A percentile compares a stretch with the other conserved stretches of the same genome.
Conservation (phyloP, 345 rosid species). For the Diplotaxis tenuifolia region DNA sequence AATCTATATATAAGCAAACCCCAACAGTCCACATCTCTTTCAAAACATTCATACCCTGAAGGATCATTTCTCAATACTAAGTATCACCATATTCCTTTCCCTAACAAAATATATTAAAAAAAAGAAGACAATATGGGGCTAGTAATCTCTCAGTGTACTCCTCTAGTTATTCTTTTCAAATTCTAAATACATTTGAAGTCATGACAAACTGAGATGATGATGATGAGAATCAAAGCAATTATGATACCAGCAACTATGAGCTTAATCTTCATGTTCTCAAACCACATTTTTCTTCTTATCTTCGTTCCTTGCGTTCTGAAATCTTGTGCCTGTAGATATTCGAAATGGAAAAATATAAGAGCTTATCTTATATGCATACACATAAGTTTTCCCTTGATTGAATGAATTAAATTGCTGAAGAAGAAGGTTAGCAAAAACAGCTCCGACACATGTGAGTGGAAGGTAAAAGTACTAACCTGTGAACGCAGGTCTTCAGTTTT, state of each 20-base stretch:
- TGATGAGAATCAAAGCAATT: neutral
- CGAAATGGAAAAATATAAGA: neutral
- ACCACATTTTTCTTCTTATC: neutral
- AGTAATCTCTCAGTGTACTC: neutral
- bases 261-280: neutral
- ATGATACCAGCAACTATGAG: neutral
- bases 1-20: slow-evolving; percentile 3
- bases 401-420: neutral
- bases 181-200: neutral
- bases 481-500: too few relatives aligned
- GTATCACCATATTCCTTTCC: too few relatives aligned
- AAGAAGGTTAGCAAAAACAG: neutral
- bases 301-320: neutral
- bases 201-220: neutral
- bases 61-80: neutral
- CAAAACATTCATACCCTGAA: slow-evolving; percentile 17
- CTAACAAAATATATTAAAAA: neutral
- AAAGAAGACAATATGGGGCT: neutral
- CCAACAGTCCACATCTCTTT: neutral
- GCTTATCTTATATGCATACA: neutral
- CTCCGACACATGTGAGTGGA: neutral
- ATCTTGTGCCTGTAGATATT: neutral
- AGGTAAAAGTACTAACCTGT: neutral
- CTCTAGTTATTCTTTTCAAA: neutral
- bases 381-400: neutral